Evolutionary conservation across 2,329 filamentous ascomycete genomes (phyloP).

Genomic region (Lasiodiplodia theobromae): DNA sequence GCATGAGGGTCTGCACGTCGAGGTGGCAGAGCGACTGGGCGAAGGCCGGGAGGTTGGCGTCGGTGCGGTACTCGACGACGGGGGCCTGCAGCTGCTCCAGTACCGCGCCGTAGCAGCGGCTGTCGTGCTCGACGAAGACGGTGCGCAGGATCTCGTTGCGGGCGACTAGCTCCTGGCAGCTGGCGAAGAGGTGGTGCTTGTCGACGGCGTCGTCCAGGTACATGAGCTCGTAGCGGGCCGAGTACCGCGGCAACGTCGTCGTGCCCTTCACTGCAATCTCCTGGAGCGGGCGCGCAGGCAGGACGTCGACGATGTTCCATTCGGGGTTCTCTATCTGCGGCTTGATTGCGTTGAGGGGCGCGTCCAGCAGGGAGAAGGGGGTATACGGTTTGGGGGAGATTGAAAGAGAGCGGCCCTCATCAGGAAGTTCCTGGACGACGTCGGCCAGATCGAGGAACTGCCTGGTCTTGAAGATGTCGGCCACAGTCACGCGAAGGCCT

Average conservation of each 20-base stretch:
- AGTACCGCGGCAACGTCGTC: conserved; percentile 64
- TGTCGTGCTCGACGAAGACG: conserved; percentile 63
- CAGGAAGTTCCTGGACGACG: conserved; percentile 43
- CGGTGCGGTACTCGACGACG: conserved; percentile 50
- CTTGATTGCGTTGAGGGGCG: conserved; percentile 51
- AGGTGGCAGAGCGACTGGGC: conserved; percentile 61
- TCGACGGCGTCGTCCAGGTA: conserved; percentile 64
- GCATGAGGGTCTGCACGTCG: conserved; percentile 60
- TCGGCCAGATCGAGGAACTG: conserved; percentile 61
- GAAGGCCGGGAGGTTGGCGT: conserved; percentile 63
- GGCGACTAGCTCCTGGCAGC: conserved; percentile 64
- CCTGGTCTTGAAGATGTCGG: conserved; percentile 53
- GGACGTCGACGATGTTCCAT: conserved; percentile 62
- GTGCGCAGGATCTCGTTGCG: conserved; percentile 71
- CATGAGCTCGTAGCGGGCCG: conserved; percentile 69
- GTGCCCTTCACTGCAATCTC: conserved; percentile 67
- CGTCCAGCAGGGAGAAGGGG: conserved; percentile 60
- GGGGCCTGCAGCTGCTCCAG: conserved; percentile 61
- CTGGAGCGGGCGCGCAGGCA: conserved; percentile 66
- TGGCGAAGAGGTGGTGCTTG: conserved; percentile 55
- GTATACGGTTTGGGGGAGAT: conserved; percentile 41
- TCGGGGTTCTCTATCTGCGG: conserved; percentile 59
- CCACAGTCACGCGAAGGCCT: conserved; percentile 49
- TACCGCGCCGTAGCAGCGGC: conserved; percentile 64
- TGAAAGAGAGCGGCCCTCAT: conserved; percentile 41